Evolutionary conservation across 192 early-diverging fungal species (phyloP).

Genomic region (Linnemannia elongata): DNA sequence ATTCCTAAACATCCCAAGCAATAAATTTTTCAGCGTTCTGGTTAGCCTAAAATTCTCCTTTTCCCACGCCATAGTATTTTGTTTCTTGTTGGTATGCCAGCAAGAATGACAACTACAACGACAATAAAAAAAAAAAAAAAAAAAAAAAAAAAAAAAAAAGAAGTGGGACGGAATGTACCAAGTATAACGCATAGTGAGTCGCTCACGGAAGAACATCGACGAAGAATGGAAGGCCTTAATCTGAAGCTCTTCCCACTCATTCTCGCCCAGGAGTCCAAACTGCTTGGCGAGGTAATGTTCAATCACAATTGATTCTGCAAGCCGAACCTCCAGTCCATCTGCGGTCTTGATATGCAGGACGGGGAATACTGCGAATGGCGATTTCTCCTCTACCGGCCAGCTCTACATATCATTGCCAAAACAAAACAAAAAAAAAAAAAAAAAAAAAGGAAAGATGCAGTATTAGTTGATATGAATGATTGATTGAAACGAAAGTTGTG

Average conservation of each 20-base stretch:
- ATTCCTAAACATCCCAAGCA: constrained; percentile 13
- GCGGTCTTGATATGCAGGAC: constrained; percentile 36
- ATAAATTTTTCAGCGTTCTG: neutral
- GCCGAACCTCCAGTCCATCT: constrained; percentile 12
- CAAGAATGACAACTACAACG: no score
- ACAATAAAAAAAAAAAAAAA: neutral
- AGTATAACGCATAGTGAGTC: constrained; percentile 24
- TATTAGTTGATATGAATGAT: neutral
- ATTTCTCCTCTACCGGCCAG: constrained; percentile 24
- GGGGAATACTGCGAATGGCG: constrained; percentile 36
- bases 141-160: neutral
- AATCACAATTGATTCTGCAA: constrained; percentile 22
- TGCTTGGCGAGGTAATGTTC: constrained; percentile 40
- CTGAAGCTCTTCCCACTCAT: constrained; percentile 46
- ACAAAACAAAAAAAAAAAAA: neutral
- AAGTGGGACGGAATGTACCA: constrained; percentile 13
- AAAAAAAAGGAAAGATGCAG: neutral
- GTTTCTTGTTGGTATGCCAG: no score
- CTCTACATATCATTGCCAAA: neutral
- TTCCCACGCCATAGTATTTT: neutral
- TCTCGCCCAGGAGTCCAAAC: constrained; percentile 45
- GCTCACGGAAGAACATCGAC: constrained; percentile 33
- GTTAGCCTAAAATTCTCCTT: neutral
- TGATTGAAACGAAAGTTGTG: neutral
- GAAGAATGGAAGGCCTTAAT: constrained; percentile 42